Percentiles rank a stretch among this genome's conserved stretches.
These are phyloP conservation scores for Podospora fimiseda DNA, from an alignment of 495 filamentous ascomycete species.

Conservation along the genomic window DNA sequence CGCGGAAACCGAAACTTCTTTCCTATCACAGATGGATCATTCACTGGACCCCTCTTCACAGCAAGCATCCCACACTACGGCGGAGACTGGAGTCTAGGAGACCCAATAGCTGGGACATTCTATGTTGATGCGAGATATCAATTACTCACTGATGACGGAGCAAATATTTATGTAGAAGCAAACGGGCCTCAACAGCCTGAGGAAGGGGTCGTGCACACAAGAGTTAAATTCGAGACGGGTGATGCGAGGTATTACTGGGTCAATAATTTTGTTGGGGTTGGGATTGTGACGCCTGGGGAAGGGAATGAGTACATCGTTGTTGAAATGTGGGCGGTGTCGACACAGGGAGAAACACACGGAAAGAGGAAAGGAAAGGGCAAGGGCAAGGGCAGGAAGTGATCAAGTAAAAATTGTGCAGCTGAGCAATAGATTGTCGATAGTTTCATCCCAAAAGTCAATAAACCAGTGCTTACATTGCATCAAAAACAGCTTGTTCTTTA, in stretches of 20 bases:
- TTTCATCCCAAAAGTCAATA: too few species aligned
- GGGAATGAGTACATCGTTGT: too few species aligned
- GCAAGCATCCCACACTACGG: constrained; percentile 3
- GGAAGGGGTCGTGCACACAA: not conserved
- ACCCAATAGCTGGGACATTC: constrained; percentile 2
- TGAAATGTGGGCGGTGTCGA: too few species aligned
- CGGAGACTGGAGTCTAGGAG: constrained; percentile 11
- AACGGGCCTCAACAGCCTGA: constrained; percentile 10
- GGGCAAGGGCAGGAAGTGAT: too few species aligned
- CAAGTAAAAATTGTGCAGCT: too few species aligned
- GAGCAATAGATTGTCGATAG: too few species aligned
- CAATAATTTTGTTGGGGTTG: constrained; percentile 11
- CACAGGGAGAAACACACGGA: too few species aligned
- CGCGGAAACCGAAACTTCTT: constrained; percentile 5
- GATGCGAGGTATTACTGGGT: constrained; percentile 8
- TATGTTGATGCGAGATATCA: constrained; percentile 7
- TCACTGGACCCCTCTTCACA: constrained; percentile 8
- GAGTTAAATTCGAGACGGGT: constrained; percentile 9
- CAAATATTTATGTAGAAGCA: constrained; percentile 5
- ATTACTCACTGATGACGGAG: constrained; percentile 8
- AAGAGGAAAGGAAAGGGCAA: too few species aligned
- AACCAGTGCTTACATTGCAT: too few species aligned
- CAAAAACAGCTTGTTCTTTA: too few species aligned
- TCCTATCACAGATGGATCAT: constrained; percentile 10
- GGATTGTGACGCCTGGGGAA: constrained; percentile 5